A percentile compares a stretch with the other conserved stretches of the same genome.
These are phyloP conservation scores for Wakefieldia striispora DNA, from an alignment of 768 basidiomycete genomes.

Conservation along the genomic window DNA sequence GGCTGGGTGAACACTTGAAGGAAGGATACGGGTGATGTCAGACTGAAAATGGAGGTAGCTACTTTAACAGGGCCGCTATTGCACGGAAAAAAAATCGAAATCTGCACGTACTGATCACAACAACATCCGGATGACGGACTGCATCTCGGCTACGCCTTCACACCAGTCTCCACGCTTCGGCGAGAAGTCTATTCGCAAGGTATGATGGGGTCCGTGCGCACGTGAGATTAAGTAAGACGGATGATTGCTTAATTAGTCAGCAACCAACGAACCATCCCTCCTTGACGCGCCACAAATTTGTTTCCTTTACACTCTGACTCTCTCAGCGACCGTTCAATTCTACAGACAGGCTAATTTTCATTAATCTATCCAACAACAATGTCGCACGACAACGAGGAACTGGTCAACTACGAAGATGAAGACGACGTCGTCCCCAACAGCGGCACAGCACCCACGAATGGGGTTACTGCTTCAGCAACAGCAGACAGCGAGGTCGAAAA, in stretches of 20 bases:
- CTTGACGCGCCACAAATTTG: slow-evolving; percentile 25
- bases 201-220: slow-evolving; percentile 28
- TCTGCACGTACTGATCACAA: slow-evolving; percentile 7
- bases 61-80: slow-evolving; percentile 8
- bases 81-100: background rate
- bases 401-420: slow-evolving; percentile 94
- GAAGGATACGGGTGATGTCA: background rate
- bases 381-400: slow-evolving; percentile 86
- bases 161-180: background rate
- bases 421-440: slow-evolving; percentile 72
- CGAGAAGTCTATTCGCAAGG: background rate
- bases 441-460: slow-evolving; percentile 44
- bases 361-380: slow-evolving; percentile 41
- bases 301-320: slow-evolving; percentile 20
- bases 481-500: slow-evolving; percentile 60
- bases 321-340: slow-evolving; percentile 20
- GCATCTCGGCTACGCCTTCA: slow-evolving; percentile 2
- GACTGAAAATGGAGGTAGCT: slow-evolving; percentile 3
- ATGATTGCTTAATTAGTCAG: slow-evolving; percentile 24
- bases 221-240: slow-evolving; percentile 16
- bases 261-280: slow-evolving; percentile 7
- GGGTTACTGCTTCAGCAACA: slow-evolving; percentile 46
- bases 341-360: slow-evolving; percentile 26
- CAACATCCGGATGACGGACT: background rate
- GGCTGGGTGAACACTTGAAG: background rate